phyloP scores from a whole-genome alignment of 2,329 filamentous ascomycete species.

The Cadophora sp. region DNA sequence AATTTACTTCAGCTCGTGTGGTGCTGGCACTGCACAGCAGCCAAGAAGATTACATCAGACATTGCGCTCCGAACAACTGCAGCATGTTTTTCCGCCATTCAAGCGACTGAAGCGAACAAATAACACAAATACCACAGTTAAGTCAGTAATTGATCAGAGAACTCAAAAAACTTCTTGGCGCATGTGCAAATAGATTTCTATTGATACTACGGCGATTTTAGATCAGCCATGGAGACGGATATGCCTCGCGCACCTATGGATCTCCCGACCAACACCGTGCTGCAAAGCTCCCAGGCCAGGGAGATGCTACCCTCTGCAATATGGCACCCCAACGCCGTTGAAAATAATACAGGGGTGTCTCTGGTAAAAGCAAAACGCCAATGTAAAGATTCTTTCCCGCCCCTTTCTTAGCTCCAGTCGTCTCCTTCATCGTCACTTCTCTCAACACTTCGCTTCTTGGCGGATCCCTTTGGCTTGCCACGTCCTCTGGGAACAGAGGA shows the following conservation, averaged over 20 bases:
- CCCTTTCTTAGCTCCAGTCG: conserved; percentile 10
- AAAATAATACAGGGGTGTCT: conserved; percentile 26
- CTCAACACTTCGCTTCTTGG: conserved; percentile 39
- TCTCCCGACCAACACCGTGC: not conserved
- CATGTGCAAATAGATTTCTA: conserved; percentile 22
- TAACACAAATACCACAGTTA: not conserved
- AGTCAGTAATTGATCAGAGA: not conserved
- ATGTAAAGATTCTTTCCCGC: conserved; percentile 7
- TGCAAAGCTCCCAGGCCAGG: conserved; percentile 7
- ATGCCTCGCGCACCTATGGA: not conserved
- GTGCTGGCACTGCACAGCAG: not conserved
- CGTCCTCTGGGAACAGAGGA: conserved; percentile 37
- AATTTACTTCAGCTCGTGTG: not conserved
- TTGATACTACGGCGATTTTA: conserved; percentile 19
- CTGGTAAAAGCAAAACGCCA: conserved; percentile 16
- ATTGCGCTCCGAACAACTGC: not conserved
- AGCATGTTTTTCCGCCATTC: not conserved
- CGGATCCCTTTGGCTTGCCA: conserved; percentile 34
- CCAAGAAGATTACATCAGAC: not conserved
- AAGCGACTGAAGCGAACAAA: not conserved
- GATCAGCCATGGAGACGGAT: conserved; percentile 7
- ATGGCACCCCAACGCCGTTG: conserved; percentile 19
- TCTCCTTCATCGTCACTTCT: conserved; percentile 37
- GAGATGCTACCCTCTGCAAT: not conserved
- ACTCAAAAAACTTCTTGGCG: conserved; percentile 16